Conservation (phyloP, 2,329 filamentous ascomycete species). For the Elsinoe arachidis region DNA sequence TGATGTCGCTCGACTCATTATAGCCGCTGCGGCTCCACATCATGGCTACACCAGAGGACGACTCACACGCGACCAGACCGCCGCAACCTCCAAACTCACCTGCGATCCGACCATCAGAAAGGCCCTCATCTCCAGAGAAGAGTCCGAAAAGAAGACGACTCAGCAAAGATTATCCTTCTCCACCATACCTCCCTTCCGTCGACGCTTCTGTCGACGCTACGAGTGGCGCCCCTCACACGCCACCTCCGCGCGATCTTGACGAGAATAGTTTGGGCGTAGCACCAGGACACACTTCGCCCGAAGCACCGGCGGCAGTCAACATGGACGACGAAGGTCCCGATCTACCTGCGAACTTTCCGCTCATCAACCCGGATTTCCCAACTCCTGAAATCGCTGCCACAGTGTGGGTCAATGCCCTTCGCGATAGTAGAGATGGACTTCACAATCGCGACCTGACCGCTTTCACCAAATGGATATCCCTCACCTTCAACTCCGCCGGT, state of each 20-base stretch:
- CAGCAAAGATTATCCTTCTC: conserved; percentile 3
- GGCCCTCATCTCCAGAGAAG: not conserved
- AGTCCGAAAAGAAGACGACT: conserved; percentile 1
- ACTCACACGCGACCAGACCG: not conserved
- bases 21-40: not conserved
- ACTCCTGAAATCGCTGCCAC: not conserved
- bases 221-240: not conserved
- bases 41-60: not conserved
- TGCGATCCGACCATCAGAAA: not conserved
- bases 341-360: not conserved
- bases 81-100: not conserved
- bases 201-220: not conserved
- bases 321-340: not conserved
- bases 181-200: not conserved
- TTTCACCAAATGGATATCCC: not conserved
- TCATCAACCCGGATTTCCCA: not conserved
- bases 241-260: not conserved
- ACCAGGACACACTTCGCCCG: not conserved
- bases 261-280: not conserved
- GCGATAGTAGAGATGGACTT: too few relatives aligned
- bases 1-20: not conserved
- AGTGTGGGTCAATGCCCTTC: not conserved
- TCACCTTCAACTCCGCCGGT: not conserved
- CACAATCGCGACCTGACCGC: not conserved
- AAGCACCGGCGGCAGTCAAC: not conserved